These are phyloP conservation scores for Paecilomyces fulvus DNA, from an alignment of 2,329 filamentous ascomycete species.

Conservation along the genomic window DNA sequence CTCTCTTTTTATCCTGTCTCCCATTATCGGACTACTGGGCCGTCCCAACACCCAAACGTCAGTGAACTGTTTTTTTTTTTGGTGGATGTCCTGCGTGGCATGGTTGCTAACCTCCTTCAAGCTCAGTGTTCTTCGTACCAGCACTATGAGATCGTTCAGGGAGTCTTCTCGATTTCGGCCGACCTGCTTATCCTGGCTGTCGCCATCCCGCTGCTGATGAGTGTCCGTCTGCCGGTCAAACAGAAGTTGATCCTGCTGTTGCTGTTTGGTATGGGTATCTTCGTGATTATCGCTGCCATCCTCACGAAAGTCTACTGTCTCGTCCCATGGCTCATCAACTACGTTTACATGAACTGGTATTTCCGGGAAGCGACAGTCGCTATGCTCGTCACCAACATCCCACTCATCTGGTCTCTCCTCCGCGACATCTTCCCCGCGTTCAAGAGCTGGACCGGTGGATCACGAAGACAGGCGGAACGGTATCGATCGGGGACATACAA, in stretches of 20 bases:
- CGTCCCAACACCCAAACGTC: slow-evolving; percentile 34
- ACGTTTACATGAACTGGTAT: slow-evolving; percentile 42
- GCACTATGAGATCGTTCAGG: slow-evolving; percentile 39
- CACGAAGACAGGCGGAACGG: slow-evolving; percentile 23
- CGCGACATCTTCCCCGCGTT: slow-evolving; percentile 39
- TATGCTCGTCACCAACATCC: slow-evolving; percentile 44
- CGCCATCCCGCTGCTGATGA: slow-evolving; percentile 34
- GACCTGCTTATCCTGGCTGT: slow-evolving; percentile 37
- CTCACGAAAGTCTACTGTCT: slow-evolving; percentile 43
- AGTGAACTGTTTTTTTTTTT: slow-evolving; percentile 2
- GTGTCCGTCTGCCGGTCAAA: slow-evolving; percentile 31
- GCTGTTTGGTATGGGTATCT: slow-evolving; percentile 38
- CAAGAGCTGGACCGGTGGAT: slow-evolving; percentile 33
- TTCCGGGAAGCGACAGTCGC: slow-evolving; percentile 38
- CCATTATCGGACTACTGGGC: slow-evolving; percentile 46
- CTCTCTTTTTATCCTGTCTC: slow-evolving; percentile 44
- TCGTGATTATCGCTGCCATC: slow-evolving; percentile 42
- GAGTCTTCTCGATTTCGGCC: slow-evolving; percentile 37
- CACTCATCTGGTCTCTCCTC: slow-evolving; percentile 44
- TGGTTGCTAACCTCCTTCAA: slow-evolving; percentile 2
- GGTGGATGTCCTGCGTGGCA: neutral
- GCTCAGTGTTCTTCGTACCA: slow-evolving; percentile 37
- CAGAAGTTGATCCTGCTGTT: slow-evolving; percentile 36
- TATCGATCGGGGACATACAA: slow-evolving; percentile 12
- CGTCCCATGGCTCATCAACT: slow-evolving; percentile 32